Percentiles rank a stretch among this genome's conserved stretches.
Evolutionary conservation across 1,284 basidiomycete species (phyloP).

Genomic region (Boletus sp.): DNA sequence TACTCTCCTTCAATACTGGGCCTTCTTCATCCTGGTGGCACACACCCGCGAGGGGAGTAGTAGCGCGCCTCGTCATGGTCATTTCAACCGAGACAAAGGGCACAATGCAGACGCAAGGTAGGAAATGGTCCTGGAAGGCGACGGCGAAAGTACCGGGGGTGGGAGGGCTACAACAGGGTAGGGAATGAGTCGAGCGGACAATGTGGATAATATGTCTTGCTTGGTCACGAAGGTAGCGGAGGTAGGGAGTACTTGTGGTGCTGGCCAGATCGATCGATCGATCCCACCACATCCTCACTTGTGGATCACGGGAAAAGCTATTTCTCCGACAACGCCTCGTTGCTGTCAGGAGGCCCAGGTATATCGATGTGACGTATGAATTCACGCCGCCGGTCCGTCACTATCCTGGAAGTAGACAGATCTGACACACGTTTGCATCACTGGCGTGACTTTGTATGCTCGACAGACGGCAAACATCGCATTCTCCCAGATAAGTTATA

Average conservation of each 20-base stretch:
- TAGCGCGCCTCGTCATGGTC: slow-evolving; percentile 8
- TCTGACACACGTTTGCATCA: not conserved
- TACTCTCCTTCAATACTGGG: not conserved
- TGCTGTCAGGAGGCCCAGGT: slow-evolving; percentile 15
- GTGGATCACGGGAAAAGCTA: not conserved
- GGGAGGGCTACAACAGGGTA: not conserved
- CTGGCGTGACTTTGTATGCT: not conserved
- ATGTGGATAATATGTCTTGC: slow-evolving; percentile 9
- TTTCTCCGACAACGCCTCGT: slow-evolving; percentile 18
- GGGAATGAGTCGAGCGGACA: slow-evolving; percentile 1
- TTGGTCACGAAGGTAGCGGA: not conserved
- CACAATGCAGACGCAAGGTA: not conserved
- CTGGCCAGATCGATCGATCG: slow-evolving; percentile 12
- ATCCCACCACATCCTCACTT: slow-evolving; percentile 7
- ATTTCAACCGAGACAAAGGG: not conserved
- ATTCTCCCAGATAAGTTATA: not conserved
- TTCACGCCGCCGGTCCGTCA: not conserved
- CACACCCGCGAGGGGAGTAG: not conserved
- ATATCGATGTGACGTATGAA: slow-evolving; percentile 6
- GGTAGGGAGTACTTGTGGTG: not conserved
- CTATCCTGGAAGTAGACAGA: not conserved
- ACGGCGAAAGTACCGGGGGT: not conserved
- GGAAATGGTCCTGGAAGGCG: not conserved
- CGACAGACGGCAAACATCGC: not conserved
- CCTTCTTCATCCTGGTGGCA: not conserved